Evolutionary conservation across 2,329 filamentous ascomycete species (phyloP).

Genomic region (Pleurostoma richardsiae): DNA sequence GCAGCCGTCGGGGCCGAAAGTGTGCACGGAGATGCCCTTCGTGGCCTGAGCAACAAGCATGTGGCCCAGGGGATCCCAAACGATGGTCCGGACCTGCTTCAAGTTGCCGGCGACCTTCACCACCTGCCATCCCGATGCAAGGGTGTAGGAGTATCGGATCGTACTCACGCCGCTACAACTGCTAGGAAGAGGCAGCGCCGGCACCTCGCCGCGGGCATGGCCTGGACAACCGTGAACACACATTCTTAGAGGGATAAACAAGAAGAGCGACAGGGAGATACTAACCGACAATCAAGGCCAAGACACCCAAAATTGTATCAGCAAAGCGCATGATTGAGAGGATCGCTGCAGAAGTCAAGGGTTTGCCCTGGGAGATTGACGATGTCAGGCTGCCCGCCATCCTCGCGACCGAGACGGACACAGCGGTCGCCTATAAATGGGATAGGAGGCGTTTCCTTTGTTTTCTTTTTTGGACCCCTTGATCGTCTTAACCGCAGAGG

Average conservation of each 20-base stretch:
- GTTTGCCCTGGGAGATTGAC: background rate
- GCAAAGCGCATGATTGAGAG: background rate
- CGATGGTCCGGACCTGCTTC: slow-evolving; percentile 26
- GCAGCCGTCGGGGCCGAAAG: slow-evolving; percentile 32
- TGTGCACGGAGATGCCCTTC: slow-evolving; percentile 31
- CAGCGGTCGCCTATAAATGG: background rate
- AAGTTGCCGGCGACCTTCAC: slow-evolving; percentile 32
- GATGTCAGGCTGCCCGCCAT: background rate
- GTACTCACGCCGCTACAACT: slow-evolving; percentile 26
- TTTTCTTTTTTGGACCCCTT: background rate
- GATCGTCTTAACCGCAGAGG: background rate
- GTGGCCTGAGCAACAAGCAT: slow-evolving; percentile 30
- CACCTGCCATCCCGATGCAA: slow-evolving; percentile 28
- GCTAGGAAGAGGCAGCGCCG: slow-evolving; percentile 23
- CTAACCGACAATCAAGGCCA: background rate
- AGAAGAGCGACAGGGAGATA: background rate
- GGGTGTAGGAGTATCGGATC: slow-evolving; percentile 23
- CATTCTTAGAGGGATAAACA: background rate
- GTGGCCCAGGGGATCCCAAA: slow-evolving; percentile 28
- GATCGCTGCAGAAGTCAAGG: background rate
- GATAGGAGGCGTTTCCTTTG: background rate
- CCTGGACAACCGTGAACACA: background rate
- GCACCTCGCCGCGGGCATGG: background rate
- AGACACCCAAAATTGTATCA: background rate
- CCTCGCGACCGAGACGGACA: background rate